Conservation (phyloP, 202 grass and related monocot species). For the Panicum virgatum region DNA sequence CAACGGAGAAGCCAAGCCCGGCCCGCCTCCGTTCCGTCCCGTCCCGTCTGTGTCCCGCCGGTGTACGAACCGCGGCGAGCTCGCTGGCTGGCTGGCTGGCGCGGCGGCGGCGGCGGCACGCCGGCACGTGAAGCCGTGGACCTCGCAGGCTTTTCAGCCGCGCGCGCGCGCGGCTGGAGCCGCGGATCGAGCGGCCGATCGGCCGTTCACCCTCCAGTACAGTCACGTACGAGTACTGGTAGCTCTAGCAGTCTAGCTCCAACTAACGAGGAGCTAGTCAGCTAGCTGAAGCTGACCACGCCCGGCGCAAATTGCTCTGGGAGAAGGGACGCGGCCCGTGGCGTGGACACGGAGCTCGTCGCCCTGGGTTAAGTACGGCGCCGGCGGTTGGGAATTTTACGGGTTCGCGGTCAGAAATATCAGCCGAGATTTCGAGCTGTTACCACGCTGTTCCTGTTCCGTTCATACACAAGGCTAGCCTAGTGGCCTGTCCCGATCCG, state of each 20-base stretch:
- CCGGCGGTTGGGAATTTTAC: too few relatives aligned
- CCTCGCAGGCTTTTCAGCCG: background rate
- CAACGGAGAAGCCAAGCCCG: constrained; percentile 5
- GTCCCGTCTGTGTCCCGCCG: background rate
- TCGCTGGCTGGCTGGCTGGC: background rate
- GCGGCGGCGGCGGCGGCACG: background rate
- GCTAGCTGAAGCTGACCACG: background rate
- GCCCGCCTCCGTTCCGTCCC: background rate
- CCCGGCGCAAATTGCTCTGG: background rate
- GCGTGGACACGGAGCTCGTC: background rate
- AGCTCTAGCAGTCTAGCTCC: background rate
- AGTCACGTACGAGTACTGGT: background rate
- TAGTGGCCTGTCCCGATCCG: background rate
- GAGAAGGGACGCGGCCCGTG: background rate
- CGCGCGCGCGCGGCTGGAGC: too few relatives aligned
- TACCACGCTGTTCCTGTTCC: background rate
- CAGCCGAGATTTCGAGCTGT: background rate
- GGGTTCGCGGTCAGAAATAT: background rate
- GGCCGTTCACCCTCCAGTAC: background rate
- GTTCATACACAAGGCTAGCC: background rate
- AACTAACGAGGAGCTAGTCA: too few relatives aligned
- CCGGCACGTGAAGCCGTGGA: constrained; percentile 17
- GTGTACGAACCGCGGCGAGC: background rate
- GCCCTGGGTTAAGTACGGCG: background rate
- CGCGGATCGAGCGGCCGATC: background rate